Evolutionary conservation across 179 eudicot species (phyloP), one percentile per base, ranked within the genome.

Genomic region (Corrigiola litoralis): DNA sequence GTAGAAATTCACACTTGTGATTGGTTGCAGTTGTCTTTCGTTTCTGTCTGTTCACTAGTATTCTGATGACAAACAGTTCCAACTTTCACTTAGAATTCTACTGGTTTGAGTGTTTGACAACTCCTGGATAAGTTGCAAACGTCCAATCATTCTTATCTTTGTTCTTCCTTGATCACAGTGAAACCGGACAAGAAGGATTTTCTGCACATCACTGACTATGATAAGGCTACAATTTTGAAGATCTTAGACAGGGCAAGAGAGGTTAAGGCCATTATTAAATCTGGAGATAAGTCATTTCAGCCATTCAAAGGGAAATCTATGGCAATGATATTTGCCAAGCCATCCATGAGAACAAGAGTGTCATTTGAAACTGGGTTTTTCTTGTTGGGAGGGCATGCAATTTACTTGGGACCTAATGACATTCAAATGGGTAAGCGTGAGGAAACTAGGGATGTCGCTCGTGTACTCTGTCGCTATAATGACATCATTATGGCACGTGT

Each of bases 311-410:
- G 99, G 42, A 94, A 86, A 84, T 79, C 87, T 44, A 87, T 94
- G 99, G 89, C 99, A 27, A 94, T 94, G 99, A 94, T 94, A 31
- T 94, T 94, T 83, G 90, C 99, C 41, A 94, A 94, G 76, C 99
- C 99, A 32, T 94, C 99, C 58, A 94, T 94, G 99, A 80, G 99
- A 72, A 94, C 99, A 45, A 74, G 99, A 40, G 99, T 94, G 70
- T 94, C 99, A 11, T 94, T 94, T 75, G 99, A 94, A 76, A 90
- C 99, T 4, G 99, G 99, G 10, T 94, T 94, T 75, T 80, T 68
- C 80, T 77, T 88, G 83, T 84, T 94, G 69, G 99, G 99, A 64
- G 99, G 99, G 28, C 99, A 90, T 82, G 97, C 97, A 37, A 65
- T 94, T 56, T 94, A 90, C 80, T 76, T 94, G 75, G 96, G 99